Percentiles rank a stretch among this genome's conserved stretches.
Evolutionary conservation across 2,329 filamentous ascomycete species (phyloP).

Genomic region (Fusarium bactridioides): DNA sequence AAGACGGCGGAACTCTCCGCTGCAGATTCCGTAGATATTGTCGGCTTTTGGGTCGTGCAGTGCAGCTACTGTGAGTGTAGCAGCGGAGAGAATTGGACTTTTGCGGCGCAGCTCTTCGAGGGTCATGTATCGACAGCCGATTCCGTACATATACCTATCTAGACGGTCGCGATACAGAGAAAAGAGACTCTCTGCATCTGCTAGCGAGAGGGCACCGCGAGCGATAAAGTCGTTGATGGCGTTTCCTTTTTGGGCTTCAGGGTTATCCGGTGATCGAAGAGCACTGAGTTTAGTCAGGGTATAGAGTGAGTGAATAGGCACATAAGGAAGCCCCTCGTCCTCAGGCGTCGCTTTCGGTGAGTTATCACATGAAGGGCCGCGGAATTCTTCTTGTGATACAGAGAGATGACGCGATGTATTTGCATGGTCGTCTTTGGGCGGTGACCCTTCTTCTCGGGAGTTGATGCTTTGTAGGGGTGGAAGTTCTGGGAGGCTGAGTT

Average conservation of each 20-base stretch:
- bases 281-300: conserved; percentile 49
- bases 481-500: conserved; percentile 37
- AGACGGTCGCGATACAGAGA: conserved; percentile 58
- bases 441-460: conserved; percentile 35
- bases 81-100: conserved; percentile 64
- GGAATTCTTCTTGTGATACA: conserved; percentile 29
- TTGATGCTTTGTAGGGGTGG: conserved; percentile 34
- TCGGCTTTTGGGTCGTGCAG: conserved; percentile 65
- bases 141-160: conserved; percentile 62
- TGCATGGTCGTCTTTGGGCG: conserved; percentile 31
- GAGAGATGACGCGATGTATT: conserved; percentile 8
- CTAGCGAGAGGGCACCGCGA: conserved; percentile 52
- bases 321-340: conserved; percentile 48
- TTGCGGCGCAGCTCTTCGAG: conserved; percentile 61
- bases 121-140: conserved; percentile 59
- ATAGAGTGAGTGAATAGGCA: conserved; percentile 51
- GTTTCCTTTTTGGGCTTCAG: conserved; percentile 30
- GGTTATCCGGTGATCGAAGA: conserved; percentile 46
- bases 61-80: conserved; percentile 65
- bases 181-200: conserved; percentile 61
- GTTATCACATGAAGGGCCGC: conserved; percentile 41
- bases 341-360: conserved; percentile 43
- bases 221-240: conserved; percentile 48
- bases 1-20: conserved; percentile 63
- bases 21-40: conserved; percentile 61